Evolutionary conservation across 257 asterid genomes (phyloP), one percentile per base, ranked within the genome.

Genomic region (Henckelia pumila): DNA sequence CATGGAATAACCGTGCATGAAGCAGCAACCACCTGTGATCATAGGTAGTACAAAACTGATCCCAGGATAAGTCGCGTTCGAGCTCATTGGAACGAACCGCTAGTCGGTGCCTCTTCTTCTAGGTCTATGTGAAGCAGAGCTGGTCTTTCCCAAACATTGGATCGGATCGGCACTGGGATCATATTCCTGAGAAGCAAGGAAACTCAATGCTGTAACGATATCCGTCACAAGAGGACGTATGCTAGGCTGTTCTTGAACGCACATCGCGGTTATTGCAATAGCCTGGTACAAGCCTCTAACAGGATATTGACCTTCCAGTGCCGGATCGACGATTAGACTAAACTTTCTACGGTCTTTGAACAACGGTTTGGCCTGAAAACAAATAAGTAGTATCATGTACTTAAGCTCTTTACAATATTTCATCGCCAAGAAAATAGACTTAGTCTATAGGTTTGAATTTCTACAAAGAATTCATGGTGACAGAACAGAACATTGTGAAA

Each of bases 221-320:
- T 83, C 88, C 8, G 78, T 82, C 24, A 80, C 56, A 33, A 60
- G 64, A 4, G 88, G 88, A 33, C 88, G 79, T 78, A 73, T 68
- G 63, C 47, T 73, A 0, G 88, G 83, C n/a, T 83, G 69, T 64
- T 80, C 85, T 20, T 83, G 88, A 29, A 83, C 85, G 33, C 88
- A 83, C 88, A 80, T 83, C 59, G 88, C 88, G 3, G 88, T 85
- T 16, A 83, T 78, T 55, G 84, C 88, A 23, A 83, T 70, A 50
- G 85, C 88, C 73, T 83, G 88, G 77, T 68, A 80, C 49, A 83
- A n/a, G 7, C 85, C 83, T 73, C 85, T 63, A 11, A 44, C 64
- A 0, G 85, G 88, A 61, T 78, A 83, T 4, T n/a, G 72, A 5
- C 88, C 85, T 56, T 68, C 78, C 25, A 83, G 75, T 6, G 76